A percentile compares a stretch with the other conserved stretches of the same genome.
These are phyloP conservation scores for Phascolomyces articulosus DNA, from an alignment of 371 early-diverging fungal species.

Conservation along the genomic window DNA sequence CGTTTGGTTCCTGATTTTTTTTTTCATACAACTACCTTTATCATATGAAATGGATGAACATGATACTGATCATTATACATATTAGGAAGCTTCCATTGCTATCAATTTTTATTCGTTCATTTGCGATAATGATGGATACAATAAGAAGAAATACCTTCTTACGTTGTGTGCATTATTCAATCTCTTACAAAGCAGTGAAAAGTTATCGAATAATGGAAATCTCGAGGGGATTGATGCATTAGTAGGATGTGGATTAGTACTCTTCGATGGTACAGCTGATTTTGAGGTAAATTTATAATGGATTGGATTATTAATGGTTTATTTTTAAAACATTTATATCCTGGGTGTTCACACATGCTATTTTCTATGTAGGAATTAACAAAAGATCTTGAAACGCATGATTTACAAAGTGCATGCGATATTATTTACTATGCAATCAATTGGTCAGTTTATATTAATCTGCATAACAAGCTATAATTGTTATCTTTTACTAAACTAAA, in stretches of 20 bases:
- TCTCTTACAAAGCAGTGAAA: constrained; percentile 75
- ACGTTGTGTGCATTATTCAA: constrained; percentile 74
- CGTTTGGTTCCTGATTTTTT: background rate
- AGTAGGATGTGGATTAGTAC: constrained; percentile 66
- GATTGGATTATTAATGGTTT: no score
- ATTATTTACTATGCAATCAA: constrained; percentile 61
- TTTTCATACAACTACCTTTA: no score
- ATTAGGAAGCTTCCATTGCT: constrained; percentile 18
- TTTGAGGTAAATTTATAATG: constrained; percentile 29
- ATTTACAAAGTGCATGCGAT: constrained; percentile 45
- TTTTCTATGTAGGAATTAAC: background rate
- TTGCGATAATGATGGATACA: constrained; percentile 23
- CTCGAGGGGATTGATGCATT: constrained; percentile 75
- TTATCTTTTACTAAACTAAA: no score
- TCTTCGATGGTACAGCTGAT: constrained; percentile 48
- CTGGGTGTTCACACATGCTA: background rate
- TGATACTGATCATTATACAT: background rate
- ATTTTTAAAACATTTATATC: background rate
- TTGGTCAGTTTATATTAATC: no score
- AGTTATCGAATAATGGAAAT: constrained; percentile 53
- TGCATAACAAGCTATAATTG: no score
- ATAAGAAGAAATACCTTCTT: constrained; percentile 41
- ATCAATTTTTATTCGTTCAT: constrained; percentile 33
- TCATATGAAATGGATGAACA: no score
- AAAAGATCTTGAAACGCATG: constrained; percentile 21